Conservation (phyloP, 441 rosid species). For the Populus hybrid region DNA sequence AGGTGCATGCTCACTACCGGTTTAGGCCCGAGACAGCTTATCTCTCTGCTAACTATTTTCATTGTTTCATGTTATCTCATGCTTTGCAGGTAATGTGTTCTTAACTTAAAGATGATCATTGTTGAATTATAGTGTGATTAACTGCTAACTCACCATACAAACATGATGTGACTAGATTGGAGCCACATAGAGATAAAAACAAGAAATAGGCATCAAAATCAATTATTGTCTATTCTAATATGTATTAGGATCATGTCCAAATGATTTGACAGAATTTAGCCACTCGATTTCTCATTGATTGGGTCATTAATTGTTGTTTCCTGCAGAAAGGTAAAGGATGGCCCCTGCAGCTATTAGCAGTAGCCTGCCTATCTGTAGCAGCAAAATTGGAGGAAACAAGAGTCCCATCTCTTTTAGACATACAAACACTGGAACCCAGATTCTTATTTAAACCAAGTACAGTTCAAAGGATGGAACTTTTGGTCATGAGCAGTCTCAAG, state of each 20-base stretch:
- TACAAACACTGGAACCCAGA: conserved; percentile 33
- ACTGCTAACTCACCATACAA: too few relatives aligned
- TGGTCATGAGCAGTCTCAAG: conserved; percentile 32
- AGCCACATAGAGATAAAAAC: too few relatives aligned
- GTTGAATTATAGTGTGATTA: too few relatives aligned
- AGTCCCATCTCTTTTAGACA: conserved; percentile 31
- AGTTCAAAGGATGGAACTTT: conserved; percentile 38
- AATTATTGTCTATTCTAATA: not conserved
- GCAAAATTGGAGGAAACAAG: conserved; percentile 43
- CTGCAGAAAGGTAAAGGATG: conserved; percentile 33
- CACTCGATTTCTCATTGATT: not conserved
- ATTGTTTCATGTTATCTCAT: conserved; percentile 31
- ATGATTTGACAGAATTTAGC: too few relatives aligned
- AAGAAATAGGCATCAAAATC: not conserved
- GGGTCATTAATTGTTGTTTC: not conserved
- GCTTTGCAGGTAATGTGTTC: conserved; percentile 20
- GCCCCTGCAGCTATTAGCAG: conserved; percentile 37
- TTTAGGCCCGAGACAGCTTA: conserved; percentile 36
- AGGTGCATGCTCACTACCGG: conserved; percentile 30
- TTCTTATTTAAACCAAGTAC: conserved; percentile 32
- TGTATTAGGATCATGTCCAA: not conserved
- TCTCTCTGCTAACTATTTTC: conserved; percentile 37
- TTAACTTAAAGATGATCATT: too few relatives aligned
- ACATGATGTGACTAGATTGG: too few relatives aligned
- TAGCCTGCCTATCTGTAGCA: conserved; percentile 37